phyloP scores from a whole-genome alignment of 2,329 filamentous ascomycete species.

The Arthrobotrys musiformis region DNA sequence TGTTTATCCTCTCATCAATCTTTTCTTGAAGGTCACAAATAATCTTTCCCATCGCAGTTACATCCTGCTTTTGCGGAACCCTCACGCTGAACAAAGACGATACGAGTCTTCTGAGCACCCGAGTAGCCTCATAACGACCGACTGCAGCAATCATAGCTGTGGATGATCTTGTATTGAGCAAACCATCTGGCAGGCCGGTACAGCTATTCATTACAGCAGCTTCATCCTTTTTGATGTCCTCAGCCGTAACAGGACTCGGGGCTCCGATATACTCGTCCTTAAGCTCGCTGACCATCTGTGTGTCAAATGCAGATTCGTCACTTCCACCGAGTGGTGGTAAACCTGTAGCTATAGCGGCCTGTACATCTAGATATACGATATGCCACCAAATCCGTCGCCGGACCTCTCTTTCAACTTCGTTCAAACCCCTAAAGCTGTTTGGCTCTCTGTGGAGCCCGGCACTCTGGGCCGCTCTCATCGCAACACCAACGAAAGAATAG shows the following conservation, averaged over 20 bases:
- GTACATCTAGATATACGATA: slow-evolving; percentile 59
- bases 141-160: slow-evolving; percentile 59
- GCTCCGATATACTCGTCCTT: slow-evolving; percentile 59
- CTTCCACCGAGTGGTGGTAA: slow-evolving; percentile 59
- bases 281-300: slow-evolving; percentile 59
- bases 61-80: slow-evolving; percentile 56
- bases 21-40: slow-evolving; percentile 58
- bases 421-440: slow-evolving; percentile 56
- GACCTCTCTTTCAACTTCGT: slow-evolving; percentile 60
- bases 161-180: slow-evolving; percentile 46
- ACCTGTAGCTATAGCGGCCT: slow-evolving; percentile 59
- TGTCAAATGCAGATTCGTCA: slow-evolving; percentile 58
- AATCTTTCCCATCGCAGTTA: slow-evolving; percentile 58
- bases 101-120: slow-evolving; percentile 57
- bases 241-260: slow-evolving; percentile 28
- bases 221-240: slow-evolving; percentile 47
- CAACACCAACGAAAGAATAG: slow-evolving; percentile 59
- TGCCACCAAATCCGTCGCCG: slow-evolving; percentile 61
- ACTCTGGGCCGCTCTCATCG: slow-evolving; percentile 60
- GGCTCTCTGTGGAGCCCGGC: slow-evolving; percentile 63
- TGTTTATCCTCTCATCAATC: slow-evolving; percentile 57
- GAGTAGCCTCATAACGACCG: slow-evolving; percentile 58
- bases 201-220: slow-evolving; percentile 41
- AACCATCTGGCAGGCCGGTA: slow-evolving; percentile 47
- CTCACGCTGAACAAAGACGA: slow-evolving; percentile 58